Base-by-base conservation (phyloP, 352 stramenopile species). In the Pilasporangium apinafurcum region DNA sequence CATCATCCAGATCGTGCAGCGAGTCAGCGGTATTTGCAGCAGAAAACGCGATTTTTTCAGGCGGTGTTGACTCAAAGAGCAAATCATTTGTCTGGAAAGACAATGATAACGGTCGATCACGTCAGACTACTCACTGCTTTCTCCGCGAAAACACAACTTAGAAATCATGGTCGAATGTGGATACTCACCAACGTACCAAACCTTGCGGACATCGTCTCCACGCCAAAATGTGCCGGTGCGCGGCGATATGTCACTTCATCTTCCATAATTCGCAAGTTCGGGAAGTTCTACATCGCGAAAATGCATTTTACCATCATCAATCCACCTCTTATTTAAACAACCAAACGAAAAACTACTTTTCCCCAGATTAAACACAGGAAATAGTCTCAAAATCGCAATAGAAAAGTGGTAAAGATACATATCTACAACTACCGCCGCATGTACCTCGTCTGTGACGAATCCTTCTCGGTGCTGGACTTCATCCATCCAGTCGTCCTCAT, bases 401-500 rank as follows among this genome's bases (percentile, higher is more conserved):
- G n/a, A n/a, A n/a, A n/a, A n/a, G n/a, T n/a, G n/a, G n/a, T n/a
- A n/a, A 6, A 35, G 12, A 18, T 20, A 18, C 40, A 17, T 13
- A 16, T 37, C 14, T 13, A n/a, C 8, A 29, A 13, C 9, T 28
- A 29, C 24, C 27, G 24, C 12, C 17, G 18, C 18, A 53, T 62
- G 51, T 51, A 88, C 76, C 64, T 84, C 70, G 25, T 78, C 67
- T 38, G 80, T 32, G 28, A 80, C 68, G 50, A 84, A 42, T 70
- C 71, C 35, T 59, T 48, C 18, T 72, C 53, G 55, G 43, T 68
- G 59, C 47, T 79, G 56, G 36, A 75, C 53, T 43, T 79, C 72
- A 44, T 66, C 66, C 39, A 83, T 68, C 65, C 64, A 83, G 51
- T 83, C 70, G 54, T 88, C 68, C 53, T 85, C 72, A 48, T 83